Conservation (phyloP, 2,329 filamentous ascomycete species). For the Aspergillus neoniger region DNA sequence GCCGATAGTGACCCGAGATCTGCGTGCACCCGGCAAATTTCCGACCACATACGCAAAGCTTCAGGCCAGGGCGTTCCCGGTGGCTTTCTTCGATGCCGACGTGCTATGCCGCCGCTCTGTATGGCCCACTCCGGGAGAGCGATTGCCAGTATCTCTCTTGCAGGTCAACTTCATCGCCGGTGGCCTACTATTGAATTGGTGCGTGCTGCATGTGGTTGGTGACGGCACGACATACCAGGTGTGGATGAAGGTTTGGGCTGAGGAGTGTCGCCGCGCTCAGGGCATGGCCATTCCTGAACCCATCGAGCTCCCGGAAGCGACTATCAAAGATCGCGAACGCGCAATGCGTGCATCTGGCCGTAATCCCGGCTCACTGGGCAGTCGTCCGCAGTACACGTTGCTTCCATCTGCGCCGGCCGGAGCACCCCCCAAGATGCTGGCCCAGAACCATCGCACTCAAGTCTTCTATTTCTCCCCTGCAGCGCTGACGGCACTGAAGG, state of each 20-base stretch:
- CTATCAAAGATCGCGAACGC: slow-evolving; percentile 34
- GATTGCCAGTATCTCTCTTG: slow-evolving; percentile 42
- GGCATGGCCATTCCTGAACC: slow-evolving; percentile 25
- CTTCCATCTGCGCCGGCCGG: slow-evolving; percentile 32
- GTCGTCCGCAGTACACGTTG: slow-evolving; percentile 37
- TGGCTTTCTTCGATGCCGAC: slow-evolving; percentile 52
- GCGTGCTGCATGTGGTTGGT: slow-evolving; percentile 36
- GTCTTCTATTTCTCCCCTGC: slow-evolving; percentile 36
- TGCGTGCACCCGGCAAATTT: slow-evolving; percentile 5
- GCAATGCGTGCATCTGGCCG: slow-evolving; percentile 33
- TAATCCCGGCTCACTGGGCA: slow-evolving; percentile 27
- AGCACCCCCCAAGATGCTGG: slow-evolving; percentile 36
- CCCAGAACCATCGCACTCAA: slow-evolving; percentile 34
- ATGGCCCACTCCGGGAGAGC: slow-evolving; percentile 40
- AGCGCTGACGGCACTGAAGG: slow-evolving; percentile 33
- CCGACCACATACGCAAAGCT: slow-evolving; percentile 43
- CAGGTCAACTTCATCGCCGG: slow-evolving; percentile 54
- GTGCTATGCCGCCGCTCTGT: slow-evolving; percentile 32
- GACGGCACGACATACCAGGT: slow-evolving; percentile 37
- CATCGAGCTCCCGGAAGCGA: slow-evolving; percentile 26
- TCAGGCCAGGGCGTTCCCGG: slow-evolving; percentile 45
- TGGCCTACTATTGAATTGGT: slow-evolving; percentile 52
- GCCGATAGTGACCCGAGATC: not conserved
- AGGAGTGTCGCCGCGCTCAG: slow-evolving; percentile 38
- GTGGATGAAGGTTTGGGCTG: slow-evolving; percentile 40